Evolutionary conservation across 148 eudicot species (phyloP), one percentile per base, ranked within the genome.

Genomic region (Cornus kousa): DNA sequence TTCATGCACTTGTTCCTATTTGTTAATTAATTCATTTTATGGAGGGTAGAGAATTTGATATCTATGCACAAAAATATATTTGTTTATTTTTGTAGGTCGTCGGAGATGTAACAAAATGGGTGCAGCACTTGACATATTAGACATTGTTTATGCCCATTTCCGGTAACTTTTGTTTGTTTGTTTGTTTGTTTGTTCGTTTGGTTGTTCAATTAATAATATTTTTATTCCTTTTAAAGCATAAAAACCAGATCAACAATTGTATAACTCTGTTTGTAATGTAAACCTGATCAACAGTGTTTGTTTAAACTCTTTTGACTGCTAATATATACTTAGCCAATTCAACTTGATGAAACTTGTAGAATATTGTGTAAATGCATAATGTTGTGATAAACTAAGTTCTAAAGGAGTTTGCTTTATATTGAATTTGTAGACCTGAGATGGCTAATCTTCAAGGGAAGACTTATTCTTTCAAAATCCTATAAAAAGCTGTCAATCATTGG

Each of bases 361-460:
- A 4, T 35, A 35, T 28, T 28, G 28, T 28, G 28, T 28, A 28
- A 28, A 28, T 28, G 28, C 28, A 28, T 35, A 35, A 35, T 35
- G 37, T 35, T 35, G 37, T 35, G 3, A 2, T 35, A 35, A 35
- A 35, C 37, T 35, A 2, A 35, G 5, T 35, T 35, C 37, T 35
- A 4, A 35, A 35, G 3, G 37, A 6, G 48, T 43, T 2, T 40
- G 32, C 24, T 75, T 75, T 40, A 5, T 75, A 22, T 22, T 62
- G 40, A 28, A 4, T 66, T 78, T 78, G 80, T 81, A 86, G 90
- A 83, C 68, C 85, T 86, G 81, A 55, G 71, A 85, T 77, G 88
- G 88, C 80, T 84, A 71, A 73, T 87, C 81, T 71, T 85, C 78
- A 74, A 81, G 67, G 85, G 80, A 82, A 88, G 78, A 80, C 84